Base-by-base conservation (phyloP, 2,329 filamentous ascomycete species). In the Penicillium italicum region DNA sequence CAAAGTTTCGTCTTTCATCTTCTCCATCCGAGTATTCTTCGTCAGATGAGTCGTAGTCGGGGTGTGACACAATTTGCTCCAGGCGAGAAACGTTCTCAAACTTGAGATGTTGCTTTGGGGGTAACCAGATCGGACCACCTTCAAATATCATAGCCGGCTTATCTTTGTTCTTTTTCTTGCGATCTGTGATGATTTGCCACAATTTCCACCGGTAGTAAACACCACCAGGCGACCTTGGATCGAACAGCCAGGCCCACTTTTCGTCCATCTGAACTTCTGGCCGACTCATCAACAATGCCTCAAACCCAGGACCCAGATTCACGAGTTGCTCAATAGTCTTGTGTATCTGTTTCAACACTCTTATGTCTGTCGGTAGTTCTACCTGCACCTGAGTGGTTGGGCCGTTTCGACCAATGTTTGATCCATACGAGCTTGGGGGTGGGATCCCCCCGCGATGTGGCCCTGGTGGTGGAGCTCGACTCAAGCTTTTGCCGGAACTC, bases 241-340 rank as follows among this genome's bases (percentile, higher is more conserved):
- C 88, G 87, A 90, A 99, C 5, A 99, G 79, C 89, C 92, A 99
- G 0, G 91, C 89, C 86, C 93, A 97, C 62, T 88, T 91, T 71
- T 96, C 90, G 57, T 96, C 90, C 38, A 81, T 82, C 69, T 96
- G 90, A 1, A 97, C 88, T 52, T 91, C 85, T 0, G 89, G 84
- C 18, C 90, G 82, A 47, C 87, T 88, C 94, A 97, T 97, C 7
- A 99, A 81, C 2, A 96, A 79, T 5, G 92, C 91, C 73, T 99
- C 94, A 58, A 96, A 95, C 67, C 94, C 90, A 0, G 90, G 85
- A 0, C 92, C 91, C 63, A 94, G 85, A 22, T 85, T 84, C 9
- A 97, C 77, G 0, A 97, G 79, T 3, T 83, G 82, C 68, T 97
- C 93, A 33, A 96, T 82, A 0, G 91, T 89, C 70, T 88, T 92